These are phyloP conservation scores for Fusarium sp. DNA, from an alignment of 2,329 filamentous ascomycete species.

Conservation along the genomic window DNA sequence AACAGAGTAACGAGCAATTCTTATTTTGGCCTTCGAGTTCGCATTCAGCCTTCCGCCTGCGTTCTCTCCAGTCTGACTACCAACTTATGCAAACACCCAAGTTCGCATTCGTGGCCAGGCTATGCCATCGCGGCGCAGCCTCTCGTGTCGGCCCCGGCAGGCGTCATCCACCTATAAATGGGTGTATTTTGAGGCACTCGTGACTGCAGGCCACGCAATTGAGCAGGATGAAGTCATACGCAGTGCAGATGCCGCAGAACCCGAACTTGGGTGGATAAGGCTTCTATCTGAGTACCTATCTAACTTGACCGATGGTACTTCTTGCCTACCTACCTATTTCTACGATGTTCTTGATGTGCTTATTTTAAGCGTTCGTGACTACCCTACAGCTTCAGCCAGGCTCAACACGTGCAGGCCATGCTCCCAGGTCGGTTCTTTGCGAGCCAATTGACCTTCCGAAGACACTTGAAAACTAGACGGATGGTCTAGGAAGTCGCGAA, in stretches of 20 bases:
- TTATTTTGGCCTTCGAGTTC: not conserved
- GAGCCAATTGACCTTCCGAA: not conserved
- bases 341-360: not conserved
- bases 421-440: not conserved
- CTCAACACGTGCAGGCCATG: not conserved
- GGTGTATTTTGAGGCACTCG: not conserved
- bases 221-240: not conserved
- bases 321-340: not conserved
- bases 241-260: not conserved
- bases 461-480: not conserved
- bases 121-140: constrained; percentile 25
- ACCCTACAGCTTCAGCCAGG: not conserved
- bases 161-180: constrained; percentile 4
- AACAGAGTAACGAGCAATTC: not conserved
- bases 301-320: not conserved
- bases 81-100: not conserved
- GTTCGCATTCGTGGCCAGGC: not conserved
- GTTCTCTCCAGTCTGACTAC: not conserved
- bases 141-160: constrained; percentile 18
- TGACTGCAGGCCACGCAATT: constrained; percentile 16
- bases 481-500: not conserved
- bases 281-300: not conserved
- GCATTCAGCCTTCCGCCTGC: not conserved
- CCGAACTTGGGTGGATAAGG: not conserved
- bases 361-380: not conserved